Evolutionary conservation across 345 rosid species (phyloP).

Genomic region (Hibiscus tridactylites): DNA sequence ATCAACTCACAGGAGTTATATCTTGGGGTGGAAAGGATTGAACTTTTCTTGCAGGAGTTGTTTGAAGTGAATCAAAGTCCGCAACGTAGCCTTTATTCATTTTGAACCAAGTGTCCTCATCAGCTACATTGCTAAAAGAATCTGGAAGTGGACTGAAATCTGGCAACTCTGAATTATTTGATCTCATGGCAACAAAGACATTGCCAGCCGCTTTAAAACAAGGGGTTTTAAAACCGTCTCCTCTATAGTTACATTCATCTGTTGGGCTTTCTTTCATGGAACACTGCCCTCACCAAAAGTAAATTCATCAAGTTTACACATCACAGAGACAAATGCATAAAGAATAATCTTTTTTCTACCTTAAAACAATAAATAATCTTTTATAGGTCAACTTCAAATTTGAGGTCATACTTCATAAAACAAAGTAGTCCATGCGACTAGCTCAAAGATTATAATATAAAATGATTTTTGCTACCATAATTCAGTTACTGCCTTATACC

Average conservation of each 20-base stretch:
- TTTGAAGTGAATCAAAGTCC: conserved; percentile 72
- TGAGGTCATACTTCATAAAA: not conserved
- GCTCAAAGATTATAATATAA: not conserved
- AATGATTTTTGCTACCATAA: not conserved
- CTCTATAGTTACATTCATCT: conserved; percentile 37
- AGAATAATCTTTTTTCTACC: too few species aligned
- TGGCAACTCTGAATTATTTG: conserved; percentile 51
- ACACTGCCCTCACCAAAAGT: conserved; percentile 22
- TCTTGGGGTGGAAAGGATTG: conserved; percentile 49
- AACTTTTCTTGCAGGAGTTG: conserved; percentile 66
- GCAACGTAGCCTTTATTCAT: conserved; percentile 79
- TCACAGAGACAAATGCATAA: not conserved
- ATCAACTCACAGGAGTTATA: conserved; percentile 49
- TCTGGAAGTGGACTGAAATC: conserved; percentile 83
- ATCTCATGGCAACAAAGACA: conserved; percentile 63
- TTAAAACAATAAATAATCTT: not conserved
- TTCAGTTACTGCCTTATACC: not conserved
- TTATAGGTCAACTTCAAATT: not conserved
- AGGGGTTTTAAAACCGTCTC: conserved; percentile 54
- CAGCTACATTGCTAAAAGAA: conserved; percentile 67
- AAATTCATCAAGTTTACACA: not conserved
- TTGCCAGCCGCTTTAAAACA: conserved; percentile 49
- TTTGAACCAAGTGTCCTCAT: conserved; percentile 90
- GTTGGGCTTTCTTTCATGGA: conserved; percentile 30
- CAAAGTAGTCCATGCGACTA: not conserved